A percentile compares a stretch with the other conserved stretches of the same genome.
These are phyloP conservation scores for Nakazawaea wickerhamii DNA, from an alignment of 805 yeast genomes.

Conservation along the genomic window DNA sequence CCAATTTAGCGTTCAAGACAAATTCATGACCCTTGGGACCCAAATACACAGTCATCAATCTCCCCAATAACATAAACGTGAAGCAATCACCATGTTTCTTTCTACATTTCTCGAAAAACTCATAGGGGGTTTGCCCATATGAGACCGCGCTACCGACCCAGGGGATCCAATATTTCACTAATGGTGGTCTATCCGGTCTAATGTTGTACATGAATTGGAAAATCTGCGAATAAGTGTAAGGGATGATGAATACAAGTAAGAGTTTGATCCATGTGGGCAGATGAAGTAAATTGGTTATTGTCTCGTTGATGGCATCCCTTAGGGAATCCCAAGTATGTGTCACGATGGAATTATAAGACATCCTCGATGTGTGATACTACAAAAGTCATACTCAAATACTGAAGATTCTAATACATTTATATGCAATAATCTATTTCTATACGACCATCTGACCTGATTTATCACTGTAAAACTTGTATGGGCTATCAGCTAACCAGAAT, in stretches of 20 bases:
- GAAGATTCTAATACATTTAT: too few species aligned
- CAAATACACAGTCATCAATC: slow-evolving; percentile 87
- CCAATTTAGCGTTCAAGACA: slow-evolving; percentile 82
- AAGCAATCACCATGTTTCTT: slow-evolving; percentile 87
- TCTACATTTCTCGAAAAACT: slow-evolving; percentile 76
- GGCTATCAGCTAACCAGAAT: slow-evolving; percentile 2
- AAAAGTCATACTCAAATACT: too few species aligned
- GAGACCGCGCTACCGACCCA: slow-evolving; percentile 90
- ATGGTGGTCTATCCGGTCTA: slow-evolving; percentile 78
- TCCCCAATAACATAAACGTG: slow-evolving; percentile 84
- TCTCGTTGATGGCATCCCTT: background rate
- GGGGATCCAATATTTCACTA: slow-evolving; percentile 89
- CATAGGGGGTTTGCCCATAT: slow-evolving; percentile 92
- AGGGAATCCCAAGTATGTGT: background rate
- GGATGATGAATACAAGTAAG: slow-evolving; percentile 34
- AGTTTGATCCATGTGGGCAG: slow-evolving; percentile 19
- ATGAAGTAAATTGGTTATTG: background rate
- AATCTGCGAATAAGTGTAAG: slow-evolving; percentile 57
- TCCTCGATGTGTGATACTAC: background rate
- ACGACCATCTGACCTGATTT: background rate
- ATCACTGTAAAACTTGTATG: too few species aligned
- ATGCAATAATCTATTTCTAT: too few species aligned
- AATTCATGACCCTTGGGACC: slow-evolving; percentile 99
- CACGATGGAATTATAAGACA: background rate
- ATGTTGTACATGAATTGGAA: slow-evolving; percentile 67